Conservation (phyloP, 2,329 filamentous ascomycete species). For the Colletotrichum coccodes region DNA sequence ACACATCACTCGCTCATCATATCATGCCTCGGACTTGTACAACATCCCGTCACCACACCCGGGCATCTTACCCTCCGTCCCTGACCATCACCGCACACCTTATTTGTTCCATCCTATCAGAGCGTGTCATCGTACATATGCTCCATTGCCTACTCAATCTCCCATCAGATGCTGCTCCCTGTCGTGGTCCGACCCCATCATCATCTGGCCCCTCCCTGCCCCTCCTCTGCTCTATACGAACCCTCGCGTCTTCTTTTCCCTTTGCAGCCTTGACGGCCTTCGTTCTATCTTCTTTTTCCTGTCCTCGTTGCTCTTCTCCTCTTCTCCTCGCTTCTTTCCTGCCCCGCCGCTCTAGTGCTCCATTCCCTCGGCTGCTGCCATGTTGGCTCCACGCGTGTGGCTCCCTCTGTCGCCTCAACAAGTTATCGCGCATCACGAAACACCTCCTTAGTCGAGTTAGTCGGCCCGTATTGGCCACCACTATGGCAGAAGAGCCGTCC, state of each 20-base stretch:
- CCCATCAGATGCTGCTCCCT: constrained; percentile 15
- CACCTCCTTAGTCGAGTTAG: constrained; percentile 26
- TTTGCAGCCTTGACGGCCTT: not conserved
- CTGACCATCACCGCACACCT: constrained; percentile 18
- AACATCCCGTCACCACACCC: not conserved
- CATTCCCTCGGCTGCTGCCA: constrained; percentile 1
- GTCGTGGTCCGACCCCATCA: constrained; percentile 4
- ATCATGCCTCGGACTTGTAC: constrained; percentile 3
- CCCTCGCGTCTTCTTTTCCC: not conserved
- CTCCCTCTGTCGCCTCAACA: not conserved
- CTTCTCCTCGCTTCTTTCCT: not conserved
- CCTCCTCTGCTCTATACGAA: too few species aligned
- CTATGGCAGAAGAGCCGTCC: not conserved
- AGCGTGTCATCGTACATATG: constrained; percentile 3
- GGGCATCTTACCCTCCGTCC: not conserved
- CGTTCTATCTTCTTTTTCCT: not conserved
- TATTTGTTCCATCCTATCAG: constrained; percentile 29
- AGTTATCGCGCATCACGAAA: constrained; percentile 15
- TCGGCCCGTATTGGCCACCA: not conserved
- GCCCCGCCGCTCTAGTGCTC: constrained; percentile 15
- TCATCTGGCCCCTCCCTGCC: not conserved
- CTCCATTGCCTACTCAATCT: not conserved
- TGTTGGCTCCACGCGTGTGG: not conserved
- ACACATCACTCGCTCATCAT: not conserved
- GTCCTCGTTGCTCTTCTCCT: not conserved